phyloP scores from a whole-genome alignment of 176 grass and related monocot species.

The Musa schizocarpa region DNA sequence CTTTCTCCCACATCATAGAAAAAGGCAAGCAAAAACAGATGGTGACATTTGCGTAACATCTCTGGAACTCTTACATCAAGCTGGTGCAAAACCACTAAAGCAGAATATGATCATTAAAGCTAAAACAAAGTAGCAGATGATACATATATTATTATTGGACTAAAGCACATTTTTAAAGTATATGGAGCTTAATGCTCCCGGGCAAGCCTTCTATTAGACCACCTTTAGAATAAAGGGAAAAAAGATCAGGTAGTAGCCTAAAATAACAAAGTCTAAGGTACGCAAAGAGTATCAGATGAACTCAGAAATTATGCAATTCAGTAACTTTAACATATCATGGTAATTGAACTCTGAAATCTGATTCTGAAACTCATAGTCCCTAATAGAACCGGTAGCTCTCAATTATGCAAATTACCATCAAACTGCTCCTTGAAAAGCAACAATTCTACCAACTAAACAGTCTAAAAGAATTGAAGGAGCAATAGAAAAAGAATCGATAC shows the following conservation, averaged over 20 bases:
- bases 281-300: too few relatives aligned
- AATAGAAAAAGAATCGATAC: slow-evolving; percentile 27
- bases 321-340: too few relatives aligned
- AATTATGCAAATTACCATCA: too few relatives aligned
- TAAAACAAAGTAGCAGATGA: neutral
- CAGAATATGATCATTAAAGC: neutral
- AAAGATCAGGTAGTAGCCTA: neutral
- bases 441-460: neutral
- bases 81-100: neutral
- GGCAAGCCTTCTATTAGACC: neutral
- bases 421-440: neutral
- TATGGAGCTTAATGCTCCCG: neutral
- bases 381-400: too few relatives aligned
- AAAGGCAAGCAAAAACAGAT: neutral
- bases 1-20: neutral
- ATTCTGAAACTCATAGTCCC: too few relatives aligned
- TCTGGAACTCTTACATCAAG: neutral
- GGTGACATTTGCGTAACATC: neutral
- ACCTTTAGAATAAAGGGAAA: neutral
- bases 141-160: neutral
- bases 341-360: too few relatives aligned
- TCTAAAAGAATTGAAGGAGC: neutral
- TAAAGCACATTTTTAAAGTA: neutral
- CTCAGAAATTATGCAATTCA: too few relatives aligned
- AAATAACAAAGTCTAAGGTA: too few relatives aligned